A percentile compares a stretch with the other conserved stretches of the same genome.
Conservation (phyloP, 2,329 filamentous ascomycete genomes). For the Raffaelea ambrosiae region DNA sequence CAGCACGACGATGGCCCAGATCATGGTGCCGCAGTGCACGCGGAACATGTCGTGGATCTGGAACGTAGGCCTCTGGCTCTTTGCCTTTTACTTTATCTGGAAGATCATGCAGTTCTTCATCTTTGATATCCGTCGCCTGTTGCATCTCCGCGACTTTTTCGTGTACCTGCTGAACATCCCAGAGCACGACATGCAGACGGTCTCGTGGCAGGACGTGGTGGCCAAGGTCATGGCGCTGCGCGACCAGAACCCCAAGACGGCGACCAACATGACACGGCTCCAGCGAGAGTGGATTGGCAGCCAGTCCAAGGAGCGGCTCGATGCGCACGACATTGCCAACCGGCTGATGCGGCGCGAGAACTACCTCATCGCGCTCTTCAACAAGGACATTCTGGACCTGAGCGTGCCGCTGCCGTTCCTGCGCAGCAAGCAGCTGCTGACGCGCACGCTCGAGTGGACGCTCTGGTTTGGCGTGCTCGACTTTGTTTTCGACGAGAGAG, state of each 20-base stretch:
- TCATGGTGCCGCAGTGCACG: conserved; percentile 66
- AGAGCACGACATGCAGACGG: conserved; percentile 78
- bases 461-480: conserved; percentile 84
- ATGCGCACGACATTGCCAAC: conserved; percentile 96
- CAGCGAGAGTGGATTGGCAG: conserved; percentile 59
- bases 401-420: conserved; percentile 80
- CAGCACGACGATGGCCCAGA: conserved; percentile 45
- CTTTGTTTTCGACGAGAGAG: conserved; percentile 84
- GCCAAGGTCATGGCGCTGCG: conserved; percentile 75
- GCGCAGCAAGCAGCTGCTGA: conserved; percentile 72
- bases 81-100: conserved; percentile 77
- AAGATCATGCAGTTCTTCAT: conserved; percentile 66
- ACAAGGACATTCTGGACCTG: conserved; percentile 88
- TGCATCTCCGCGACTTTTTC: conserved; percentile 79
- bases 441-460: conserved; percentile 85
- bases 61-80: conserved; percentile 74
- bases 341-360: conserved; percentile 94
- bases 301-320: conserved; percentile 87
- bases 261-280: conserved; percentile 41
- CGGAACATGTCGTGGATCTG: conserved; percentile 64
- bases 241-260: conserved; percentile 79
- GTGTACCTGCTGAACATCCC: conserved; percentile 74
- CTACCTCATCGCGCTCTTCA: conserved; percentile 92
- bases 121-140: conserved; percentile 59
- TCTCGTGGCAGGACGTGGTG: conserved; percentile 89